Conservation (phyloP, 2,329 filamentous ascomycete genomes). For the Pyrenochaeta sp. region DNA sequence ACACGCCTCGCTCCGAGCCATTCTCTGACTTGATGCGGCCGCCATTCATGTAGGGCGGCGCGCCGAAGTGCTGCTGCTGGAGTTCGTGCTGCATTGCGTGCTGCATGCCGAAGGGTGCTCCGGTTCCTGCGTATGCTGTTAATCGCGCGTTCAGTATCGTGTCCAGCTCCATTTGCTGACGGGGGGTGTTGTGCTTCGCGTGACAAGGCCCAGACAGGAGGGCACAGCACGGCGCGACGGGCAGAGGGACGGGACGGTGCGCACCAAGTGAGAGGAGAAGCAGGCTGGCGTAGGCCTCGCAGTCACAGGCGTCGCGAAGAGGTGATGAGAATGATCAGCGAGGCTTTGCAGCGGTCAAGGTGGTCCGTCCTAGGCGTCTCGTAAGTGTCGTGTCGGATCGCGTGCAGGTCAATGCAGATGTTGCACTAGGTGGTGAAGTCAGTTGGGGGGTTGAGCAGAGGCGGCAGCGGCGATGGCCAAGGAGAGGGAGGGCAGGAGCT, state of each 20-base stretch:
- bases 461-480: constrained; percentile 18
- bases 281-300: constrained; percentile 36
- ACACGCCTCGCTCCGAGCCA: constrained; percentile 66
- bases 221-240: constrained; percentile 20
- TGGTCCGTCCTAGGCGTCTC: constrained; percentile 42
- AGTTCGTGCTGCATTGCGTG: constrained; percentile 54
- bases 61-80: constrained; percentile 55
- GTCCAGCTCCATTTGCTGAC: constrained; percentile 49
- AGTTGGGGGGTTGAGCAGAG: constrained; percentile 34
- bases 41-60: constrained; percentile 58
- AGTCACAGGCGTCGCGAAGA: constrained; percentile 32
- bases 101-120: constrained; percentile 49
- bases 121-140: constrained; percentile 49
- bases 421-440: constrained; percentile 42
- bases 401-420: constrained; percentile 52
- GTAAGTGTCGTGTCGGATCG: constrained; percentile 44
- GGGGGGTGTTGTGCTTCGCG: constrained; percentile 29
- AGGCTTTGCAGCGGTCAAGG: constrained; percentile 28
- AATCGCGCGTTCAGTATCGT: constrained; percentile 55
- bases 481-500: constrained; percentile 21
- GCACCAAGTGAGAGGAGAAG: constrained; percentile 39
- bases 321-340: constrained; percentile 30
- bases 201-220: constrained; percentile 24
- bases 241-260: constrained; percentile 42
- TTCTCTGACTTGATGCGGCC: constrained; percentile 65